phyloP scores from a whole-genome alignment of 148 eudicot species.

The Bassia scoparia region DNA sequence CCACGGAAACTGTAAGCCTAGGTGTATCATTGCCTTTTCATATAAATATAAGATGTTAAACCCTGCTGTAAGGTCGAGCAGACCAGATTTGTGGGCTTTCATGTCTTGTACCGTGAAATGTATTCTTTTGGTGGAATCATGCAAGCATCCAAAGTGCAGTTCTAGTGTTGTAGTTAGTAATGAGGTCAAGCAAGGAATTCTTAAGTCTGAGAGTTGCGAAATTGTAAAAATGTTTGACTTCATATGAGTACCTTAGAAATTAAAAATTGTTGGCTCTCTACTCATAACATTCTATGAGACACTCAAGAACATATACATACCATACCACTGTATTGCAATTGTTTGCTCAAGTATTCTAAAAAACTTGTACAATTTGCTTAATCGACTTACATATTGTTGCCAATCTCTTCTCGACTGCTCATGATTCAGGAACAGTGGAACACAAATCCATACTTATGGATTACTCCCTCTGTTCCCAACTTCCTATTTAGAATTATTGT shows the following conservation, averaged over 20 bases:
- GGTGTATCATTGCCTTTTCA: not conserved
- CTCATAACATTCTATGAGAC: not conserved
- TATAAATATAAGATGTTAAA: not conserved
- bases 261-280: not conserved
- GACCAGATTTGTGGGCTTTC: not conserved
- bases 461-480: no score
- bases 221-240: not conserved
- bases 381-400: no score
- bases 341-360: no score
- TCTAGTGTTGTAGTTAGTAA: not conserved
- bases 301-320: not conserved
- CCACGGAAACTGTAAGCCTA: slow-evolving; percentile 16
- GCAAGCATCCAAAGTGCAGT: not conserved
- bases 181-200: not conserved
- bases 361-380: no score
- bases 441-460: no score
- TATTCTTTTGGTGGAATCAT: not conserved
- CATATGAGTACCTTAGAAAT: not conserved
- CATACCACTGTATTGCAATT: no score
- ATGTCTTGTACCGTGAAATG: not conserved
- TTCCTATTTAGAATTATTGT: no score
- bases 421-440: no score
- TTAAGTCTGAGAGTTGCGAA: not conserved
- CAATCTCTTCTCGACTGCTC: no score
- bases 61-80: not conserved